phyloP scores from a whole-genome alignment of 1,284 basidiomycete species.

The Porogramme epimiltina region DNA sequence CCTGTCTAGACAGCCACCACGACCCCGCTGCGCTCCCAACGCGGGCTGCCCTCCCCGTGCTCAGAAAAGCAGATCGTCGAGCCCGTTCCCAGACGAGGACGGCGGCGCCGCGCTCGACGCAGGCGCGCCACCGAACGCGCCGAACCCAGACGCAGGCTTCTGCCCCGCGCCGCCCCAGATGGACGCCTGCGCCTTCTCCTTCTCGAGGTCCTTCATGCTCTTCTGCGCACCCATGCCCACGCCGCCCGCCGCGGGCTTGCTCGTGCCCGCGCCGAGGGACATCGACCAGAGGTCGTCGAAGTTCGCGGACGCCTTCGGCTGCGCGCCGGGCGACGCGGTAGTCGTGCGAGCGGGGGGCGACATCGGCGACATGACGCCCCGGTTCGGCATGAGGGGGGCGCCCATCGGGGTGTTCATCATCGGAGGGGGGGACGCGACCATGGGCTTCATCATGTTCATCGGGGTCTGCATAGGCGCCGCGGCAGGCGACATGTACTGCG shows the following conservation, averaged over 20 bases:
- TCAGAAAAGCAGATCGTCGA: slow-evolving; percentile 39
- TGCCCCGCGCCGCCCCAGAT: slow-evolving; percentile 68
- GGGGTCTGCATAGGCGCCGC: slow-evolving; percentile 19
- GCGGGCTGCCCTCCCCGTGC: neutral
- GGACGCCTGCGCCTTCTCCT: slow-evolving; percentile 78
- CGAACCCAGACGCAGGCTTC: slow-evolving; percentile 44
- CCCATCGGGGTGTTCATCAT: slow-evolving; percentile 17
- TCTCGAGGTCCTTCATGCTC: slow-evolving; percentile 86
- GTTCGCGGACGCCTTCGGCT: slow-evolving; percentile 40
- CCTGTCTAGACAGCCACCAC: neutral
- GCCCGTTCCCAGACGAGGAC: slow-evolving; percentile 27
- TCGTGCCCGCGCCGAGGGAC: slow-evolving; percentile 58
- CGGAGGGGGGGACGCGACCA: slow-evolving; percentile 21
- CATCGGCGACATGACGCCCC: slow-evolving; percentile 17
- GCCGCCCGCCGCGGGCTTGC: slow-evolving; percentile 28
- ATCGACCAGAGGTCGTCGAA: slow-evolving; percentile 94
- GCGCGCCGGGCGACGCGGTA: slow-evolving; percentile 25
- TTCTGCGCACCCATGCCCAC: slow-evolving; percentile 45
- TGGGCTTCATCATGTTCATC: slow-evolving; percentile 11
- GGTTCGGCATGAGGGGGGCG: slow-evolving; percentile 21
- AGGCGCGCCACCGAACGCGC: slow-evolving; percentile 40
- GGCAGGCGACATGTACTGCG: slow-evolving; percentile 20
- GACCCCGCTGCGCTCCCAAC: neutral
- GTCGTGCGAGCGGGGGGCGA: slow-evolving; percentile 22
- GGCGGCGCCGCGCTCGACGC: slow-evolving; percentile 22